Base-by-base conservation (phyloP, 1,284 basidiomycete species). In the Mycena citricolor region DNA sequence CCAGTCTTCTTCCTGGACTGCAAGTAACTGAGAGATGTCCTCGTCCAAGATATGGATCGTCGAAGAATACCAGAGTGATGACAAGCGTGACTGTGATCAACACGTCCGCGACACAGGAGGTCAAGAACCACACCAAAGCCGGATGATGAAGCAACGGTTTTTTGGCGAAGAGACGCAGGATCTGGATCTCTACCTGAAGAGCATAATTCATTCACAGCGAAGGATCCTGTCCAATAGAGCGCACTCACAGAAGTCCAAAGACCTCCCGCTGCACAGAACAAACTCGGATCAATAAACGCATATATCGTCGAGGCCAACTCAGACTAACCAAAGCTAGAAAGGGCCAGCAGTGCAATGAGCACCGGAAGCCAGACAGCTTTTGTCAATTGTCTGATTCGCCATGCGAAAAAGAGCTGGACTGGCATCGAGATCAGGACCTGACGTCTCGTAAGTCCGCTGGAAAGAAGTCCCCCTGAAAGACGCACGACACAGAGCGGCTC, bases 401-500 rank as follows among this genome's bases (percentile, higher is more conserved):
- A 78, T 0, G 74, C 74, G 22, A 76, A 71, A 59, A 77, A 78
- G 8, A 73, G 32, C 52, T 78, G 76, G 2, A 77, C 74, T 0
- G 76, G 73, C 1, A 68, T 69, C 3, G 76, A 76, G 16, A 76
- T 61, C 4, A 68, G 58, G 2, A 72, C 73, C 74, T 75, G 39
- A 6, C n/a, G 11, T n/a, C 8, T 19, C 11, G 6, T 7, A 17
- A 16, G 13, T 24, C 16, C 19, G 3, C 16, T 10, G 5, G 24
- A n/a, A 1, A 14, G 25, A 12, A 16, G 21, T 20, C 20, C 22
- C 12, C 6, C n/a, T n/a, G n/a, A n/a, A 12, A 30, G 17, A 21
- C 33, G 22, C n/a, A 39, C 26, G 2, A 30, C 34, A 14, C 32
- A 41, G 2, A 48, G 12, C 8, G 51, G 42, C 13, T 42, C 46